Evolutionary conservation across 345 rosid genomes (phyloP).

Genomic region (Moricandia arvensis): DNA sequence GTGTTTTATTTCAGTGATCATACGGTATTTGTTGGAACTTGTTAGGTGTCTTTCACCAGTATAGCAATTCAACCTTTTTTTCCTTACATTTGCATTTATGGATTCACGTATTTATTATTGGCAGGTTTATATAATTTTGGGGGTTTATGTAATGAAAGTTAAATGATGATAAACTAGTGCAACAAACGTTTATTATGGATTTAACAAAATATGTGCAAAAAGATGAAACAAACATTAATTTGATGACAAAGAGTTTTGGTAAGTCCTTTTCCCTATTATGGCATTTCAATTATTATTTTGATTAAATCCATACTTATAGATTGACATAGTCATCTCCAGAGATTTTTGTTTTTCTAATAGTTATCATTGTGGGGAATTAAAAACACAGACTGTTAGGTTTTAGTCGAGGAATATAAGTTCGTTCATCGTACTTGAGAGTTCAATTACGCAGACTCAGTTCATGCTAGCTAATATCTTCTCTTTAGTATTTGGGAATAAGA

Average conservation of each 20-base stretch:
- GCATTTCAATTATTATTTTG: not conserved
- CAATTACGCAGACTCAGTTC: not conserved
- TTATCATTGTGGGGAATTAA: too few relatives aligned
- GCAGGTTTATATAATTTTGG: too few relatives aligned
- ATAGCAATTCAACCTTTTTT: not conserved
- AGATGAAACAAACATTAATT: not conserved
- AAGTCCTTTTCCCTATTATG: constrained; percentile 18
- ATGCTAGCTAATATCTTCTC: not conserved
- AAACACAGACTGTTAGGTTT: not conserved
- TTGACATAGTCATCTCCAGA: too few relatives aligned
- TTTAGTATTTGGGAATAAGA: not conserved
- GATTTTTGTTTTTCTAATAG: too few relatives aligned
- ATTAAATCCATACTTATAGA: not conserved
- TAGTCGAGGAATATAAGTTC: not conserved
- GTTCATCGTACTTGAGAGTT: not conserved
- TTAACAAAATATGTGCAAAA: not conserved
- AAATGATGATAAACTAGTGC: not conserved
- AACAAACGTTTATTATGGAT: not conserved
- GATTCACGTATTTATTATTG: not conserved
- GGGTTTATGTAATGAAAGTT: constrained; percentile 24
- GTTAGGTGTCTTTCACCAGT: constrained; percentile 26
- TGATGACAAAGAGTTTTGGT: not conserved
- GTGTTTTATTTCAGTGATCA: not conserved
- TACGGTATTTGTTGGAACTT: not conserved
- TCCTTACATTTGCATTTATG: not conserved